Percentiles rank a stretch among this genome's conserved stretches.
Conservation (phyloP, 2,329 filamentous ascomycete genomes). For the Catunica adiposa region DNA sequence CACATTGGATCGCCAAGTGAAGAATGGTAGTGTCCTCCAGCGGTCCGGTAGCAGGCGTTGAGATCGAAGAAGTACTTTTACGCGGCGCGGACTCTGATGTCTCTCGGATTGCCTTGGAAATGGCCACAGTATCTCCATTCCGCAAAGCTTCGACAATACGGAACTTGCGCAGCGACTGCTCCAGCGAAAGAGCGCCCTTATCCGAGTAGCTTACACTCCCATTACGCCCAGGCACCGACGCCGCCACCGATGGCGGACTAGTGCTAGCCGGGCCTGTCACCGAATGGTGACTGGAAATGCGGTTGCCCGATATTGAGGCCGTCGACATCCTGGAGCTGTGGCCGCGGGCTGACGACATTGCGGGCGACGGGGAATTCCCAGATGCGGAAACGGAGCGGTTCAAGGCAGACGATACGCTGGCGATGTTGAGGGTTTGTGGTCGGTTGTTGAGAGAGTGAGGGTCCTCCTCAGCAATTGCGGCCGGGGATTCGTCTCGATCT, state of each 20-base stretch:
- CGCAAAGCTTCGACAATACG: slow-evolving; percentile 83
- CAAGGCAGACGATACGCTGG: slow-evolving; percentile 2
- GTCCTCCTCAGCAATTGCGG: slow-evolving; percentile 7
- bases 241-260: slow-evolving; percentile 21
- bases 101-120: slow-evolving; percentile 70
- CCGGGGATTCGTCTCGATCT: slow-evolving; percentile 6
- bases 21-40: slow-evolving; percentile 78
- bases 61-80: slow-evolving; percentile 40
- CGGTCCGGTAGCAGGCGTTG: slow-evolving; percentile 24
- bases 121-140: slow-evolving; percentile 77
- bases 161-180: slow-evolving; percentile 90
- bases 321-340: slow-evolving; percentile 33
- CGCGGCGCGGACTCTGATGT: slow-evolving; percentile 35
- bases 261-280: slow-evolving; percentile 21
- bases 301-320: slow-evolving; percentile 25
- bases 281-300: slow-evolving; percentile 24
- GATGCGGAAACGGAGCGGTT: neutral
- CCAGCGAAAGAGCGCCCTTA: slow-evolving; percentile 43
- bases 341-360: slow-evolving; percentile 21
- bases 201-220: slow-evolving; percentile 19
- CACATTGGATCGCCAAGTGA: slow-evolving; percentile 89
- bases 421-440: slow-evolving; percentile 7
- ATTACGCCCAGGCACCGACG: slow-evolving; percentile 15
- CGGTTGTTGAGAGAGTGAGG: slow-evolving; percentile 7
- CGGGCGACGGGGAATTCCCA: slow-evolving; percentile 1